Percentiles rank a stretch among this genome's conserved stretches.
Conservation (phyloP, 1,284 basidiomycete genomes). For the Boletus semigastroideus region DNA sequence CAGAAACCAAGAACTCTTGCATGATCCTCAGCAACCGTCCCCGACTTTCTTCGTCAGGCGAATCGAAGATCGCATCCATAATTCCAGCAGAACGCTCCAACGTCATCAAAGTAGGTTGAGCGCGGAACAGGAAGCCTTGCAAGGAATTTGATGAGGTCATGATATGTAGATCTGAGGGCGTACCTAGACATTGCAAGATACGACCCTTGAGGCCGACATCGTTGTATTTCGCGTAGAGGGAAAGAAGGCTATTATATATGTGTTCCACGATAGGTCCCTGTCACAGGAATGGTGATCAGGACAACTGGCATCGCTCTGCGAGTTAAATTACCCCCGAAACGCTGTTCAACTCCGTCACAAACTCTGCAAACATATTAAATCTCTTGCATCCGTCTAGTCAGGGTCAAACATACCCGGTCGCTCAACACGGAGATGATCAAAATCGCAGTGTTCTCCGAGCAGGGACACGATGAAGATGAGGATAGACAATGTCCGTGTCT, state of each 20-base stretch:
- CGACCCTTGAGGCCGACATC: constrained; percentile 58
- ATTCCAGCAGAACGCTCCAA: constrained; percentile 73
- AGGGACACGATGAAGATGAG: constrained; percentile 82
- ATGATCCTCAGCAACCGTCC: constrained; percentile 83
- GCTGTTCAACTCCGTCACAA: constrained; percentile 56
- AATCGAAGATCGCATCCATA: constrained; percentile 85
- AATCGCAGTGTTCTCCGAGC: constrained; percentile 85
- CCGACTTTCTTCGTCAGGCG: constrained; percentile 67
- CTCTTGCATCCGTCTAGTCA: background rate
- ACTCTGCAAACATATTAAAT: constrained; percentile 35
- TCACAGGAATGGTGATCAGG: constrained; percentile 10
- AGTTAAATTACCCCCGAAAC: constrained; percentile 52
- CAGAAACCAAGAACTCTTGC: constrained; percentile 84
- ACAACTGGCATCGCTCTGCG: background rate
- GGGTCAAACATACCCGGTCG: constrained; percentile 45
- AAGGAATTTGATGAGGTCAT: background rate
- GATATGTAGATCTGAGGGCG: constrained; percentile 13
- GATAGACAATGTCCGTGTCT: constrained; percentile 50
- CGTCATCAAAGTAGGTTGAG: constrained; percentile 88
- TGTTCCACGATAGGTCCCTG: constrained; percentile 78
- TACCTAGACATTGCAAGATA: constrained; percentile 82
- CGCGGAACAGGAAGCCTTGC: constrained; percentile 86
- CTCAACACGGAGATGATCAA: constrained; percentile 72
- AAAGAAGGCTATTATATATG: constrained; percentile 73
- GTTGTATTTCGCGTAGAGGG: constrained; percentile 63